A percentile compares a stretch with the other conserved stretches of the same genome.
Conservation (phyloP, 2,329 filamentous ascomycete species). For the Sporothrix humicola region DNA sequence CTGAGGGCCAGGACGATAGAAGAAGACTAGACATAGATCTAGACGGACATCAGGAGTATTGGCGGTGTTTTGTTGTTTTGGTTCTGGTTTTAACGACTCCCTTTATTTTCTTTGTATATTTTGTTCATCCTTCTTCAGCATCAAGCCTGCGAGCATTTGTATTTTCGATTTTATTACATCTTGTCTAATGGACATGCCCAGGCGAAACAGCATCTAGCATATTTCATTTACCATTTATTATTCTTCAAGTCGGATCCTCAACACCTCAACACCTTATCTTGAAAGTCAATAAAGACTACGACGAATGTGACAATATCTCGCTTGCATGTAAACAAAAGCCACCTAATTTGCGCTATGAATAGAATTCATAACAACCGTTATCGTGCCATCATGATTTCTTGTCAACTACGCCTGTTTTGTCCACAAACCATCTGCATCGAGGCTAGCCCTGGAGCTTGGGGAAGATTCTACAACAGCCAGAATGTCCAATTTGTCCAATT, state of each 20-base stretch:
- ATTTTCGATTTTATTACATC: not conserved
- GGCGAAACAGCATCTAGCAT: not conserved
- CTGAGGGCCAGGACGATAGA: not conserved
- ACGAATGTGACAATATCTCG: not conserved
- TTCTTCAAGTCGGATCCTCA: not conserved
- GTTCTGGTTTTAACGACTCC: not conserved
- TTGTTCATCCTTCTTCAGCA: not conserved
- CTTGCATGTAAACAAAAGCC: not conserved
- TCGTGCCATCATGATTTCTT: constrained; percentile 10
- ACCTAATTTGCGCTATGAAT: constrained; percentile 8
- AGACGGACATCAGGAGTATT: not conserved
- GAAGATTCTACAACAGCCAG: not conserved
- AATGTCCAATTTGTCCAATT: constrained; percentile 2
- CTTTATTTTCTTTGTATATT: constrained; percentile 5
- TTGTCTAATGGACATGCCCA: constrained; percentile 24
- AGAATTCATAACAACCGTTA: not conserved
- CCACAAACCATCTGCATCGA: not conserved
- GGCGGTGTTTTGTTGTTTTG: not conserved
- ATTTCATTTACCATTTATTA: not conserved
- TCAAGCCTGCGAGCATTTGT: not conserved
- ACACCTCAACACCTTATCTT: not conserved
- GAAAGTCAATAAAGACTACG: not conserved
- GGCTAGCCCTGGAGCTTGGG: not conserved
- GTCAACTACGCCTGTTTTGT: not conserved
- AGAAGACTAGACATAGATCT: not conserved